Evolutionary conservation across 2,329 filamentous ascomycete species (phyloP).

Genomic region (Aspergillus proliferans): DNA sequence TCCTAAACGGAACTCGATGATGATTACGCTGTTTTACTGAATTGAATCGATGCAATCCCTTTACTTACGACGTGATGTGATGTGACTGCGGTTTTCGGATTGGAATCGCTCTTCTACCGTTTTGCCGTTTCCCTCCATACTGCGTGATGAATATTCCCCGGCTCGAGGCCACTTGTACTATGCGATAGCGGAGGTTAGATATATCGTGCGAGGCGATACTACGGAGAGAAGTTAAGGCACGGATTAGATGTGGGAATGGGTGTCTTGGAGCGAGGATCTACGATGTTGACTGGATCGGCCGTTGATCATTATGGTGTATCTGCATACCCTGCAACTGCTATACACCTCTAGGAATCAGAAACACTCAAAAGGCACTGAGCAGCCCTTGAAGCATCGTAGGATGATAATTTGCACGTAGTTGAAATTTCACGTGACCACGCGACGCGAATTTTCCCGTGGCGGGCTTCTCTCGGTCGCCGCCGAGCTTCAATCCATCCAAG

Average conservation of each 20-base stretch:
- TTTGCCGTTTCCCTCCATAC: background rate
- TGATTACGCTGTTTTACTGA: background rate
- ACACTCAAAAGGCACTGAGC: too few species aligned
- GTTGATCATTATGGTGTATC: background rate
- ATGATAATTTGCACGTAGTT: too few species aligned
- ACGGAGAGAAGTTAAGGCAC: background rate
- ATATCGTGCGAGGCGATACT: background rate
- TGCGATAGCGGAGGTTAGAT: background rate
- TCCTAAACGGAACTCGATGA: background rate
- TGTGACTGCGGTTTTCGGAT: slow-evolving; percentile 1
- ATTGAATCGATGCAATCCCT: slow-evolving; percentile 4
- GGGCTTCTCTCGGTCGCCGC: too few species aligned
- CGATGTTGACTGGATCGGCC: too few species aligned
- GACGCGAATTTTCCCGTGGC: too few species aligned
- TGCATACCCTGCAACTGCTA: background rate
- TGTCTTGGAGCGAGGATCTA: too few species aligned
- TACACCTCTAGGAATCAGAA: too few species aligned
- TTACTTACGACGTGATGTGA: slow-evolving; percentile 10
- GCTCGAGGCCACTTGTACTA: background rate
- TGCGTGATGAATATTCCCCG: background rate
- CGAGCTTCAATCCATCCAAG: too few species aligned
- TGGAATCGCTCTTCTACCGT: background rate
- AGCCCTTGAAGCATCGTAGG: too few species aligned
- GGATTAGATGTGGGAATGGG: too few species aligned
- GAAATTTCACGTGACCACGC: too few species aligned